Percentiles rank a stretch among this genome's conserved stretches.
Evolutionary conservation across 2,329 filamentous ascomycete species (phyloP).

Genomic region (Phialophora macrospora): DNA sequence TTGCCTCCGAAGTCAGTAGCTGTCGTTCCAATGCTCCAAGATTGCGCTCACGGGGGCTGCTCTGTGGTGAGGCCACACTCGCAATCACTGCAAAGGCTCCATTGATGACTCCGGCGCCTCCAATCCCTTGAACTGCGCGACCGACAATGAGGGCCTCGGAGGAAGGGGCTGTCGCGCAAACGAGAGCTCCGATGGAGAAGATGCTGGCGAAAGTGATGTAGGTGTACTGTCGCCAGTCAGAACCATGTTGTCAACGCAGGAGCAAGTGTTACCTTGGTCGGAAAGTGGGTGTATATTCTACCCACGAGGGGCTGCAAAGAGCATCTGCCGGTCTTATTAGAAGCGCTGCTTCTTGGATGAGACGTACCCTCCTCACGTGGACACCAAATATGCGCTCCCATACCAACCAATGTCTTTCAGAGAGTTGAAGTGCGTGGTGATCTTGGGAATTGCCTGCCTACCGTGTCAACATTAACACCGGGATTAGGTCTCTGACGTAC

Average conservation of each 20-base stretch:
- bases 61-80: conserved; percentile 42
- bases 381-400: conserved; percentile 43
- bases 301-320: conserved; percentile 55
- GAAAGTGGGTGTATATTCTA: conserved; percentile 54
- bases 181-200: conserved; percentile 43
- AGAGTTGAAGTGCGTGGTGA: conserved; percentile 45
- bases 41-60: conserved; percentile 39
- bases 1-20: neutral
- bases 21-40: neutral
- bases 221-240: conserved; percentile 14
- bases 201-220: conserved; percentile 43
- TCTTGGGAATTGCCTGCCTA: conserved; percentile 43
- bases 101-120: conserved; percentile 42
- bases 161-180: conserved; percentile 42
- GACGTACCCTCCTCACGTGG: conserved; percentile 27
- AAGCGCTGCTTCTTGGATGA: neutral
- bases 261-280: conserved; percentile 36
- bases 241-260: neutral
- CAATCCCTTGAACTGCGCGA: conserved; percentile 44
- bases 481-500: conserved; percentile 40
- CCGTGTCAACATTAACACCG: conserved; percentile 41
- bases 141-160: conserved; percentile 43
- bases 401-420: conserved; percentile 48
- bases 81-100: conserved; percentile 53
- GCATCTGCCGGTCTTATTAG: conserved; percentile 41